A percentile compares a stretch with the other conserved stretches of the same genome.
Conservation (phyloP, 306 rosid species). For the Cucurbita moschata region DNA sequence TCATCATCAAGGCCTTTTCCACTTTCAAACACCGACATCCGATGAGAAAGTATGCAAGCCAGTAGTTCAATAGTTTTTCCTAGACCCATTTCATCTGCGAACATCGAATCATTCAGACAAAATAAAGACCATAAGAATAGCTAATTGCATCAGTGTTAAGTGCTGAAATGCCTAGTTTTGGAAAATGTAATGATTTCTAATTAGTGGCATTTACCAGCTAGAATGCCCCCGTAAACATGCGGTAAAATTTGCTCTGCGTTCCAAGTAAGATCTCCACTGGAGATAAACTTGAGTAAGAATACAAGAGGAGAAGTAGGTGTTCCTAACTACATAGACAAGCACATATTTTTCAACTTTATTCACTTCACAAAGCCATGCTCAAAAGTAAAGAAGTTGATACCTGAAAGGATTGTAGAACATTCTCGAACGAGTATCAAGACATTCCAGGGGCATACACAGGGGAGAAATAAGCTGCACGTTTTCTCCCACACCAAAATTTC, state of each 20-base stretch:
- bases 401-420: constrained; percentile 93
- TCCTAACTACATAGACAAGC: constrained; percentile 12
- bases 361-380: not conserved
- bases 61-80: constrained; percentile 94
- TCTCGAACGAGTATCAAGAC: constrained; percentile 42
- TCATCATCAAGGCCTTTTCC: constrained; percentile 20
- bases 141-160: not conserved
- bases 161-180: not conserved
- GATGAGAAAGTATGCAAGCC: constrained; percentile 75
- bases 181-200: not conserved
- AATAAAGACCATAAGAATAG: constrained; percentile 12
- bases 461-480: constrained; percentile 46
- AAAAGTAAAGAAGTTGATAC: constrained; percentile 22
- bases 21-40: constrained; percentile 37
- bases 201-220: constrained; percentile 61
- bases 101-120: constrained; percentile 8
- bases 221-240: constrained; percentile 73
- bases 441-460: constrained; percentile 58
- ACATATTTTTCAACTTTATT: not conserved
- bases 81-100: constrained; percentile 88
- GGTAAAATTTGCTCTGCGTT: constrained; percentile 40
- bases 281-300: constrained; percentile 21
- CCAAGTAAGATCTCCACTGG: constrained; percentile 80
- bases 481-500: constrained; percentile 29
- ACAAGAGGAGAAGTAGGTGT: constrained; percentile 3